These are phyloP conservation scores for Neoscytalidium dimidiatum DNA, from an alignment of 2,329 filamentous ascomycete species.

Conservation along the genomic window DNA sequence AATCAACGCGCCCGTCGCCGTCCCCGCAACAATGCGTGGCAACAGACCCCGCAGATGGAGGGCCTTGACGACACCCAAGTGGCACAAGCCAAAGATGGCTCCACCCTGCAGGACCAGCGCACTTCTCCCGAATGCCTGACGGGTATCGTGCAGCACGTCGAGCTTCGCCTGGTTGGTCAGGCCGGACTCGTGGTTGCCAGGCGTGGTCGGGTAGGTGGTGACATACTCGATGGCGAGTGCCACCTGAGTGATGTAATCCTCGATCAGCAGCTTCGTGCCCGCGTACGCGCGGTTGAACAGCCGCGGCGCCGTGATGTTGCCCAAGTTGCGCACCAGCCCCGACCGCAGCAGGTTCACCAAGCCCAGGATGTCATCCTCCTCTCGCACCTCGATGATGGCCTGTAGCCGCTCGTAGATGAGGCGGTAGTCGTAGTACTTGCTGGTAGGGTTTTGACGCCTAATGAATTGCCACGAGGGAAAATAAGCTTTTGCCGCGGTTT, in stretches of 20 bases:
- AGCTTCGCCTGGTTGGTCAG: constrained; percentile 77
- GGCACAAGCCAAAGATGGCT: constrained; percentile 87
- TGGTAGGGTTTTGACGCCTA: constrained; percentile 80
- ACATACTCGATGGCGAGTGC: constrained; percentile 81
- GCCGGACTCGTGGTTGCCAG: constrained; percentile 46
- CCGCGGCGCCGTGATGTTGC: constrained; percentile 80
- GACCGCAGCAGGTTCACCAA: constrained; percentile 80
- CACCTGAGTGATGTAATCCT: constrained; percentile 85
- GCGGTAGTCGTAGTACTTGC: constrained; percentile 81
- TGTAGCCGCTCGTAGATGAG: constrained; percentile 78
- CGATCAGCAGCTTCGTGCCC: constrained; percentile 86
- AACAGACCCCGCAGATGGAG: constrained; percentile 77
- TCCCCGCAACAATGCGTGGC: constrained; percentile 88
- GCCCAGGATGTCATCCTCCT: constrained; percentile 70
- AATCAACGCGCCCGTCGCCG: constrained; percentile 85
- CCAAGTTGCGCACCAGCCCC: constrained; percentile 78
- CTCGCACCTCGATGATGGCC: constrained; percentile 68
- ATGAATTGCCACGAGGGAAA: neutral
- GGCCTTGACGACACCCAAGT: constrained; percentile 87
- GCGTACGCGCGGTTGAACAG: constrained; percentile 84
- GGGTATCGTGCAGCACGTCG: constrained; percentile 81
- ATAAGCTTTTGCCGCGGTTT: neutral
- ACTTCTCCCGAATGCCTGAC: constrained; percentile 84
- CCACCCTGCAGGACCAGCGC: constrained; percentile 87
- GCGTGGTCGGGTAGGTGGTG: constrained; percentile 63